Evolutionary conservation across 2,329 filamentous ascomycete genomes (phyloP).

Genomic region (Aaosphaeria arxii): DNA sequence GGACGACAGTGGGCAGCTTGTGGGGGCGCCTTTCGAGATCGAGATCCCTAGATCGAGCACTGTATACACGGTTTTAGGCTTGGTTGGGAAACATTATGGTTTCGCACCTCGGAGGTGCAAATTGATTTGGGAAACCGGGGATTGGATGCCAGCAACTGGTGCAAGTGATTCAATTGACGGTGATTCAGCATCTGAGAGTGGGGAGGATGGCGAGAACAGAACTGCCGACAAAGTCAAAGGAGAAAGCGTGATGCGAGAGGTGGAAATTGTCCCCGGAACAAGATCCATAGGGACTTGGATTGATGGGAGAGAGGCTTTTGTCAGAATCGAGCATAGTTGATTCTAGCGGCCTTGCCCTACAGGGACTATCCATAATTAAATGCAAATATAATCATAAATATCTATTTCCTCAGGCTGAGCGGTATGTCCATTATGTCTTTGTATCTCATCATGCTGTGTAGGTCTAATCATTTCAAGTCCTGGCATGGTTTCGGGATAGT

Average conservation of each 20-base stretch:
- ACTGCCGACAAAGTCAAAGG: slow-evolving; percentile 65
- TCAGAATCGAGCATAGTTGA: slow-evolving; percentile 62
- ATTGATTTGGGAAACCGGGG: slow-evolving; percentile 84
- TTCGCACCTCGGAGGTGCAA: slow-evolving; percentile 62
- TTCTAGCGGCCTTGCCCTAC: background rate
- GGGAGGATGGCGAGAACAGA: slow-evolving; percentile 26
- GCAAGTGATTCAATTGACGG: slow-evolving; percentile 59
- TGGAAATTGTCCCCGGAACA: slow-evolving; percentile 75
- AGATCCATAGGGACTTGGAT: slow-evolving; percentile 81
- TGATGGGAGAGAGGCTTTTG: slow-evolving; percentile 66
- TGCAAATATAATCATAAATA: no score
- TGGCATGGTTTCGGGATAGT: no score
- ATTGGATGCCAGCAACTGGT: slow-evolving; percentile 73
- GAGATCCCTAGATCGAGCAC: slow-evolving; percentile 74
- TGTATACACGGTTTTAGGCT: slow-evolving; percentile 76
- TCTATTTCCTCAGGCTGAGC: no score
- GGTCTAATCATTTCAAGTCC: no score
- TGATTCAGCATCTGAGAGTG: slow-evolving; percentile 44
- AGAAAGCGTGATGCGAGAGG: slow-evolving; percentile 72
- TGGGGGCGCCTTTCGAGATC: slow-evolving; percentile 12
- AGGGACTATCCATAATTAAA: background rate
- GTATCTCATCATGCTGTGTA: no score
- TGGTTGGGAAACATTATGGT: slow-evolving; percentile 69
- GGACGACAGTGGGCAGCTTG: background rate
- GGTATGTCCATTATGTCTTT: no score